Evolutionary conservation across 2,329 filamentous ascomycete genomes (phyloP), one percentile per base, ranked within the genome.

Genomic region (Aspergillus luchuensis): DNA sequence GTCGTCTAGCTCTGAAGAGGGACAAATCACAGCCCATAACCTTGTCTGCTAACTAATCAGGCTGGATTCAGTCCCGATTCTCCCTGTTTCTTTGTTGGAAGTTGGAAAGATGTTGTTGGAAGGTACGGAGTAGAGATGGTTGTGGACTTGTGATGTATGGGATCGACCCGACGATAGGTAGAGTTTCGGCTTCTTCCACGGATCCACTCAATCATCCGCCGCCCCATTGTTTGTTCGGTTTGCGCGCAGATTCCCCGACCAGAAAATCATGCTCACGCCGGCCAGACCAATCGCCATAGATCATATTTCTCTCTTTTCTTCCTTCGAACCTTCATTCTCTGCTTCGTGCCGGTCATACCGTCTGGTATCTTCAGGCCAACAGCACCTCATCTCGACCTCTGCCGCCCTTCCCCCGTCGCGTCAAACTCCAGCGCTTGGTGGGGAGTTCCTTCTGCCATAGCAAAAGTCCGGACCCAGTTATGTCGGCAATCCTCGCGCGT

Each of bases 201-300:
- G 23, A 19, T 50, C 47, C 47, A 50, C 25, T 53, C 28, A 38
- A 38, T 23, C 30, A 38, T 45, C 36, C 17, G n/a, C 8, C 1
- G 30, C 21, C 53, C 39, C 39, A 49, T 28, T 23, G 63, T 65
- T 65, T 64, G 63, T 49, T 63, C 41, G 13, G 63, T 66, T 66
- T 64, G 64, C 63, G 58, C 60, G 50, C 47, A 56, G 39, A 56
- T 48, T 54, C 33, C 52, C 54, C 30, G 58, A 55, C 49, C 47
- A 61, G 56, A 63, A 63, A 62, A 60, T 60, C 54, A 64, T 66
- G 56, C 53, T 62, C 62, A 59, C 59, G 13, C 50, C 43, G 36
- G 38, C 53, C 50, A 47, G 19, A 19, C 48, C 25, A 28, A 15
- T 30, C 15, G 30, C 30, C 21, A 19, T 21, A 15, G 25, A 50